phyloP scores from a whole-genome alignment of 768 basidiomycete species.

The Filobasidium wieringae region DNA sequence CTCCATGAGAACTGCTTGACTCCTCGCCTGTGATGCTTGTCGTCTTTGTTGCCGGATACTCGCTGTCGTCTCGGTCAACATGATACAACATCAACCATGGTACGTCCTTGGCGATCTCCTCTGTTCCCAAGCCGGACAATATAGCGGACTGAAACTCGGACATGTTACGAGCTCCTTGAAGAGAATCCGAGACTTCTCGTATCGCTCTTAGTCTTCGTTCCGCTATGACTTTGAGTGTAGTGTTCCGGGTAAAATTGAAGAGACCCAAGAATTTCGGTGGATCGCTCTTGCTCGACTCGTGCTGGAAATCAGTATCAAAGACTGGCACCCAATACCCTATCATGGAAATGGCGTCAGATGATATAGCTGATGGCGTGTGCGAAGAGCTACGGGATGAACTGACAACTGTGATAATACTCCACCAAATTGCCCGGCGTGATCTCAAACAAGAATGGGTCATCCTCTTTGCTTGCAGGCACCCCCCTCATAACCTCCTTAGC shows the following conservation, averaged over 20 bases:
- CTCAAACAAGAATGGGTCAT: constrained; percentile 20
- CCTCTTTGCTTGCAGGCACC: constrained; percentile 29
- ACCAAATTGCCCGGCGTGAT: not conserved
- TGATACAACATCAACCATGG: constrained; percentile 34
- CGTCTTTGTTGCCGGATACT: not conserved
- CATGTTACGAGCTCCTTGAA: constrained; percentile 23
- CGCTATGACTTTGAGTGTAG: constrained; percentile 29
- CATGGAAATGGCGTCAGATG: not conserved
- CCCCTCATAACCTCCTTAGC: constrained; percentile 28
- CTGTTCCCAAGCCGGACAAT: constrained; percentile 21
- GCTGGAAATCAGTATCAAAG: constrained; percentile 25
- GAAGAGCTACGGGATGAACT: not conserved
- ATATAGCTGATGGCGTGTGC: not conserved
- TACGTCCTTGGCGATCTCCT: constrained; percentile 24
- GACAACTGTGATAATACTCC: constrained; percentile 31
- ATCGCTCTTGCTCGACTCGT: constrained; percentile 20
- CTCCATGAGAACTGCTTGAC: not conserved
- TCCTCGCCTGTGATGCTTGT: constrained; percentile 7
- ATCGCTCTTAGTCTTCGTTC: constrained; percentile 27
- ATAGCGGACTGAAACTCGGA: constrained; percentile 29
- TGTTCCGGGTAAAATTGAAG: constrained; percentile 33
- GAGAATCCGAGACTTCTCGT: constrained; percentile 30
- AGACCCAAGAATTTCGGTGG: constrained; percentile 25
- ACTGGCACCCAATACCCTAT: constrained; percentile 28
- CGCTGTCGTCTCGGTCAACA: not conserved